Conservation (phyloP, 2,329 filamentous ascomycete species). For the Cladosporium austrohemisphaericum region DNA sequence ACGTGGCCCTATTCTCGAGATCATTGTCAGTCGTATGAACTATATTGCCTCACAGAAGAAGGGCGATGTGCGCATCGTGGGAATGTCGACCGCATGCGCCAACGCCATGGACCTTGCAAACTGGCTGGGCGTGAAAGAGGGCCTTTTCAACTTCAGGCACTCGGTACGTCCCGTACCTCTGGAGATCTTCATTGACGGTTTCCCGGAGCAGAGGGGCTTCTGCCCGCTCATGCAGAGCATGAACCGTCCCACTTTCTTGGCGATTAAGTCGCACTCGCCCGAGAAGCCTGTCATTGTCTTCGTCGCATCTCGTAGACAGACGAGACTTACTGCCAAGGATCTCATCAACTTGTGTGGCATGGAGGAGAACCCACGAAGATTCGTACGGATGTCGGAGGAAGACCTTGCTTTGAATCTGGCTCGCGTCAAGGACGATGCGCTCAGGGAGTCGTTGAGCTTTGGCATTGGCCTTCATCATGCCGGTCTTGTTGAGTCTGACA, state of each 20-base stretch:
- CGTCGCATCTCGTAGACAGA: slow-evolving; percentile 91
- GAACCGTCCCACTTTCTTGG: slow-evolving; percentile 94
- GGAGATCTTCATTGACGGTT: slow-evolving; percentile 96
- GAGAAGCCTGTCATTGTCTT: slow-evolving; percentile 98
- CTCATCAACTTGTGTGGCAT: slow-evolving; percentile 96
- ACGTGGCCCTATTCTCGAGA: slow-evolving; percentile 94
- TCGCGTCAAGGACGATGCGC: slow-evolving; percentile 85
- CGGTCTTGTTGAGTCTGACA: slow-evolving; percentile 89
- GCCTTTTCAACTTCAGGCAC: slow-evolving; percentile 92
- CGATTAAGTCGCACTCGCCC: slow-evolving; percentile 93
- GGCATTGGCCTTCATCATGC: slow-evolving; percentile 97
- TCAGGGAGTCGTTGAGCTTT: slow-evolving; percentile 93
- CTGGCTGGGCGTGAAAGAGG: slow-evolving; percentile 95
- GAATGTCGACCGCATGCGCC: slow-evolving; percentile 98
- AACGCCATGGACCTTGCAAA: slow-evolving; percentile 92
- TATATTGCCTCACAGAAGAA: slow-evolving; percentile 95
- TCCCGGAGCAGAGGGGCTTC: slow-evolving; percentile 91
- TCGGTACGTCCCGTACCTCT: slow-evolving; percentile 93
- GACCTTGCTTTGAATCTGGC: slow-evolving; percentile 84
- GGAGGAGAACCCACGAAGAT: slow-evolving; percentile 94
- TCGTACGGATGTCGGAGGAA: slow-evolving; percentile 91
- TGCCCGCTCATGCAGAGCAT: slow-evolving; percentile 98
- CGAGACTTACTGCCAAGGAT: slow-evolving; percentile 89
- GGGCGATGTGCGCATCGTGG: slow-evolving; percentile 79
- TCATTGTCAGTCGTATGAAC: slow-evolving; percentile 92